Evolutionary conservation across 768 basidiomycete genomes (phyloP), one percentile per base, ranked within the genome.

Genomic region (Hygrophoropsis aurantiaca): DNA sequence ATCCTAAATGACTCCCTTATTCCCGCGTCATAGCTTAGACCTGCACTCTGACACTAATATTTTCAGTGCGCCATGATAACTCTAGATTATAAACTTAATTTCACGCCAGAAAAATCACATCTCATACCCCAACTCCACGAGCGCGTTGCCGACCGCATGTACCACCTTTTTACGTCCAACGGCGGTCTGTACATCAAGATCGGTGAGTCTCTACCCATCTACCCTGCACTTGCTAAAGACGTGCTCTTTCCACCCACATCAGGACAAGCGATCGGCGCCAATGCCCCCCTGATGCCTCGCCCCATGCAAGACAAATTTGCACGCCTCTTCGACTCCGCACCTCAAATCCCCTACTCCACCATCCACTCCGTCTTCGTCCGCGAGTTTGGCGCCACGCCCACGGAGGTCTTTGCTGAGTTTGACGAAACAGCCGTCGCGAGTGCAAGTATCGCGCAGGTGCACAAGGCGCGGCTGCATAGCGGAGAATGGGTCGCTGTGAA

Each of bases 401-500:
- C 75, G 20, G 89, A 87, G 15, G 67, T 93, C 2, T 95, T 95
- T 56, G 83, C 82, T 27, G 69, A 77, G 10, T 95, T 97, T 50
- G 87, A 92, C 45, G 75, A 83, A 51, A 60, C 77, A 2, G 85
- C 94, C 0, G 71, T 90, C 1, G 94, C 94, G 0, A 90, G 87
- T 51, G 94, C 94, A 2, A 90, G 88, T 55, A 86, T 97, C 47
- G 94, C 94, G 0, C 94, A 97, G 61, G 94, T 97, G 0, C 94
- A 97, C 60, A 76, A 78, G 37, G 94, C 94, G 4, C 72, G 65
- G n/a, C 60, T 85, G 34, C 74, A 70, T 53, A 62, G 48, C 18
- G 69, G 65, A 25, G 71, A 78, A 27, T 86, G 85, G 80, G 93
- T 97, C 2, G 94, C 94, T 0, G 94, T 97, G 51, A 97, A 97